Percentiles rank a stretch among this genome's conserved stretches.
Conservation (phyloP, 371 early-diverging fungal genomes). For the Mortierella sp. region DNA sequence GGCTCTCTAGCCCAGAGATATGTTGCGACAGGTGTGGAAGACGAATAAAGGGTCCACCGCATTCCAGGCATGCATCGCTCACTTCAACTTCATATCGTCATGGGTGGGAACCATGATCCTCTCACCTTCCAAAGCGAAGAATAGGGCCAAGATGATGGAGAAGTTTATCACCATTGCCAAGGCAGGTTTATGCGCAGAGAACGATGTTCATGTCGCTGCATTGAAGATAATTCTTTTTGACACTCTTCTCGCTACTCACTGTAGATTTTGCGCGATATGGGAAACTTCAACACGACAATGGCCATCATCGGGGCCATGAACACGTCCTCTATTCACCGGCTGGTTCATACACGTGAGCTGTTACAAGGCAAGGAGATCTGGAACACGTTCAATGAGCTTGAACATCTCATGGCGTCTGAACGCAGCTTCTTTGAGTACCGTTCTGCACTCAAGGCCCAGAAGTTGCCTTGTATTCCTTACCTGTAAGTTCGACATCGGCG, state of each 20-base stretch:
- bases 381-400: constrained; percentile 68
- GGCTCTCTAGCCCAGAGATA: constrained; percentile 62
- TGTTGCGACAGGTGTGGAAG: constrained; percentile 67
- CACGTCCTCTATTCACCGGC: constrained; percentile 68
- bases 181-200: constrained; percentile 38
- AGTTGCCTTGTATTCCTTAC: constrained; percentile 36
- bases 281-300: constrained; percentile 81
- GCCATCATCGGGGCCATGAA: constrained; percentile 81
- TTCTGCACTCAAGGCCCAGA: constrained; percentile 63
- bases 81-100: constrained; percentile 72
- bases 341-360: constrained; percentile 69
- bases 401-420: constrained; percentile 75
- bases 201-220: no score
- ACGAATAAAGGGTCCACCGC: constrained; percentile 41
- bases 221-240: constrained; percentile 2
- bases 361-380: constrained; percentile 62
- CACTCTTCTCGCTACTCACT: neutral
- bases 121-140: constrained; percentile 63
- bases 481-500: constrained; percentile 28
- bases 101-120: constrained; percentile 79
- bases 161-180: constrained; percentile 74
- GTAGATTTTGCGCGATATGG: constrained; percentile 63
- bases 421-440: constrained; percentile 73
- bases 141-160: constrained; percentile 70
- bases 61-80: constrained; percentile 65